These are phyloP conservation scores for Pythium biforme DNA, from an alignment of 352 stramenopile species.

Conservation along the genomic window DNA sequence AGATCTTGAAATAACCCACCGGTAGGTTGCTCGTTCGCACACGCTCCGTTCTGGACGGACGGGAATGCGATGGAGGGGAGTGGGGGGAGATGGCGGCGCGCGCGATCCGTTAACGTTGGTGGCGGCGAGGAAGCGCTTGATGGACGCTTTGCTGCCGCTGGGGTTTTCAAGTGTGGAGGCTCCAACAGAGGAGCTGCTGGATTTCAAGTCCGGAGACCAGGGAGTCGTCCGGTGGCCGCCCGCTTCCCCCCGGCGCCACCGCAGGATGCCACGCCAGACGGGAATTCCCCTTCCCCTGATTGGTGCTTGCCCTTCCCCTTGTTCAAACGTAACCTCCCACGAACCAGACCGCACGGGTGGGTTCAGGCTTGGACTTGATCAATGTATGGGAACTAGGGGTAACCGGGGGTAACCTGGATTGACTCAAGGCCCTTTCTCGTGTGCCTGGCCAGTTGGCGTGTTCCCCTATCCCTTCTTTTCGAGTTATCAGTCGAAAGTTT, in stretches of 20 bases:
- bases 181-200: background rate
- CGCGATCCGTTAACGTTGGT: background rate
- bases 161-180: constrained; percentile 5
- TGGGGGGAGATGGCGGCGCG: background rate
- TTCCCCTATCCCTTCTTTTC: constrained; percentile 15
- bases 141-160: constrained; percentile 2
- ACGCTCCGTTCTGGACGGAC: too few relatives aligned
- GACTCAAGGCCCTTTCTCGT: constrained; percentile 15
- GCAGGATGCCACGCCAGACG: background rate
- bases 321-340: constrained; percentile 1
- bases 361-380: constrained; percentile 12
- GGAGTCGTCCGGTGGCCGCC: background rate
- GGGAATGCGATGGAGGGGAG: background rate
- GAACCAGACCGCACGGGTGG: constrained; percentile 6
- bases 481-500: constrained; percentile 21
- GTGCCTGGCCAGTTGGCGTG: background rate
- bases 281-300: constrained; percentile 5
- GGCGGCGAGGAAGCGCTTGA: constrained; percentile 3
- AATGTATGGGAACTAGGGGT: constrained; percentile 1
- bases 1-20: too few relatives aligned
- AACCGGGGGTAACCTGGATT: constrained; percentile 7
- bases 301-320: constrained; percentile 18
- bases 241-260: too few relatives aligned
- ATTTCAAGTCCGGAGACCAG: constrained; percentile 2
- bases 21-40: too few relatives aligned